Conservation (phyloP, 2,329 filamentous ascomycete species). For the Monosporascus sp. region DNA sequence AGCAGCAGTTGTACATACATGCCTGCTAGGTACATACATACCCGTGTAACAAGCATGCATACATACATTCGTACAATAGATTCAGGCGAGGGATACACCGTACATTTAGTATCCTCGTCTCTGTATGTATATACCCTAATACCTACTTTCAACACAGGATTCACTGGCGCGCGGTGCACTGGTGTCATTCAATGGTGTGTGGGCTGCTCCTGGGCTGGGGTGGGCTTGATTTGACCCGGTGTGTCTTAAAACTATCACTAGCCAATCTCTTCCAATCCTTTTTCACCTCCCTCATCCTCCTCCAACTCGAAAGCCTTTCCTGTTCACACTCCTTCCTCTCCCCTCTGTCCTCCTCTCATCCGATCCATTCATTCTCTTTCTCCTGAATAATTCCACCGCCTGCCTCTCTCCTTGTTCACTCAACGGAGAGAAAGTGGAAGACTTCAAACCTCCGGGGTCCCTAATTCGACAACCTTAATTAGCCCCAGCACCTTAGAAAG, state of each 20-base stretch:
- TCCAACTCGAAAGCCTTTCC: conserved; percentile 44
- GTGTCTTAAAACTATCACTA: conserved; percentile 41
- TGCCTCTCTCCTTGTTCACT: conserved; percentile 37
- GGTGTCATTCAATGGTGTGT: neutral
- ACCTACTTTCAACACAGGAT: neutral
- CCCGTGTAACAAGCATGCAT: neutral
- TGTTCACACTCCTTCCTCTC: conserved; percentile 27
- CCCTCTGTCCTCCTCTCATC: conserved; percentile 34
- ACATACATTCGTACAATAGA: neutral
- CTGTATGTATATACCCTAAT: neutral
- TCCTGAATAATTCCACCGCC: conserved; percentile 32
- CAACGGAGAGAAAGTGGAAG: conserved; percentile 29
- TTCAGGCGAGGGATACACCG: neutral
- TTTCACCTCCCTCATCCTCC: conserved; percentile 48
- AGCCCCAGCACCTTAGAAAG: neutral
- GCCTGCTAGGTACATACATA: neutral
- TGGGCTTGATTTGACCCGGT: neutral
- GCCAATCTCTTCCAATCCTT: conserved; percentile 51
- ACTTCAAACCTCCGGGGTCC: conserved; percentile 18
- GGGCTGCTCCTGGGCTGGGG: conserved; percentile 4
- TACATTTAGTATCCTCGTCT: neutral
- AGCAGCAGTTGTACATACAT: neutral
- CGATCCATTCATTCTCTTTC: conserved; percentile 51
- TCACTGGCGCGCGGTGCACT: conserved; percentile 1
- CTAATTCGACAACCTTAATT: neutral